Percentiles rank a stretch among this genome's conserved stretches.
Conservation (phyloP, 148 eudicot genomes). For the Euryodendron excelsum region DNA sequence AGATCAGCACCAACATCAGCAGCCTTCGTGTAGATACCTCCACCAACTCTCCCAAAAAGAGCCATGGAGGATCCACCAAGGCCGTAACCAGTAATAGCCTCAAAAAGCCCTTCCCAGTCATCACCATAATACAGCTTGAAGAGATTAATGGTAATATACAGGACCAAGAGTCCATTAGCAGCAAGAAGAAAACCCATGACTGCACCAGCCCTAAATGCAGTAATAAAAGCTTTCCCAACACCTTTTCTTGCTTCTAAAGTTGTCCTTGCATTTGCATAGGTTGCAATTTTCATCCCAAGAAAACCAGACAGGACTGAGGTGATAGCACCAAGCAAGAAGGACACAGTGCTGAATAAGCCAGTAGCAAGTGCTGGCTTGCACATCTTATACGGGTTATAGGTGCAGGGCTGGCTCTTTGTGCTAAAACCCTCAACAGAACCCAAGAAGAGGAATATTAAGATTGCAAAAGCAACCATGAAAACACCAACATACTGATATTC, state of each 20-base stretch:
- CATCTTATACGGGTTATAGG: conserved; percentile 30
- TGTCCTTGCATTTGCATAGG: conserved; percentile 67
- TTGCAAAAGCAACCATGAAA: conserved; percentile 60
- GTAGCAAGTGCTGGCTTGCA: conserved; percentile 71
- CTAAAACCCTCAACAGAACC: conserved; percentile 67
- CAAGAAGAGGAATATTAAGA: conserved; percentile 55
- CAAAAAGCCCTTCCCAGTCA: conserved; percentile 74
- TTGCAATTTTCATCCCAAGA: conserved; percentile 71
- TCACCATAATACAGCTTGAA: conserved; percentile 67
- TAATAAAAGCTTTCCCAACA: conserved; percentile 64
- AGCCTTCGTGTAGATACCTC: conserved; percentile 90
- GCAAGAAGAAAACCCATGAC: conserved; percentile 78
- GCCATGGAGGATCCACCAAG: conserved; percentile 97
- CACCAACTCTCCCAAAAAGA: conserved; percentile 82
- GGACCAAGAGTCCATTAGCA: conserved; percentile 56
- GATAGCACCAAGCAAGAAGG: conserved; percentile 57
- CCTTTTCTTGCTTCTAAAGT: conserved; percentile 65
- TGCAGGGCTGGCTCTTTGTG: conserved; percentile 46
- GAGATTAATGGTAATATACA: conserved; percentile 45
- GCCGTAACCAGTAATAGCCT: conserved; percentile 85
- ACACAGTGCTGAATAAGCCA: conserved; percentile 51
- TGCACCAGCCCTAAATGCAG: conserved; percentile 65
- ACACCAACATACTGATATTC: conserved; percentile 58
- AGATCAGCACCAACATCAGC: conserved; percentile 97
- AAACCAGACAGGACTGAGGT: conserved; percentile 58